Percentiles rank a stretch among this genome's conserved stretches.
phyloP scores from a whole-genome alignment of 1,139 yeast genomes.

The Diutina pseudorugosa region DNA sequence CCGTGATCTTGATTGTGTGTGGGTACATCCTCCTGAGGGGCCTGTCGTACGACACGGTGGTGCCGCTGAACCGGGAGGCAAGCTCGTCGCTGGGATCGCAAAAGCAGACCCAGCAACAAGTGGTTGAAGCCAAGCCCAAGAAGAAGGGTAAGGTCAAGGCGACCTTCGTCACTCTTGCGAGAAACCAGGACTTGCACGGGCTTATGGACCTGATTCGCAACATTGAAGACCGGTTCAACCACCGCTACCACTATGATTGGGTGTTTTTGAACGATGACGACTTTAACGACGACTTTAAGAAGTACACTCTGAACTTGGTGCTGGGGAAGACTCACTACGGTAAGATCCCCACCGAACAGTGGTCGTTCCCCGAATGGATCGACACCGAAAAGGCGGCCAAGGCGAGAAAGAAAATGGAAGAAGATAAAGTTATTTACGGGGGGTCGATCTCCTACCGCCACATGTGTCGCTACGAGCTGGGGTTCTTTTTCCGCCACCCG shows the following conservation, averaged over 20 bases:
- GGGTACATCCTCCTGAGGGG: constrained; percentile 54
- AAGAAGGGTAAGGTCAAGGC: constrained; percentile 4
- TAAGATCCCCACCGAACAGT: constrained; percentile 1
- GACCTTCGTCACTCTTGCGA: constrained; percentile 1
- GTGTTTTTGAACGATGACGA: constrained; percentile 3
- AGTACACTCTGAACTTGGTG: background rate
- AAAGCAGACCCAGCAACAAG: background rate
- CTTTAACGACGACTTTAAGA: constrained; percentile 3
- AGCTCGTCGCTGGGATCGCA: background rate
- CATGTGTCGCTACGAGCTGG: constrained; percentile 4
- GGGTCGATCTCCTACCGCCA: constrained; percentile 4
- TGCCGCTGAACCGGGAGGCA: background rate
- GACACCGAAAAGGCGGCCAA: constrained; percentile 1
- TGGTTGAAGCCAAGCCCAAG: background rate
- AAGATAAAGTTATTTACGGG: constrained; percentile 4
- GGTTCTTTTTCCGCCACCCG: constrained; percentile 6
- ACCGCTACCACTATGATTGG: constrained; percentile 2
- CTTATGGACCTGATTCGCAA: constrained; percentile 8
- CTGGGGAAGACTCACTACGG: background rate
- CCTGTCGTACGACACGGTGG: constrained; percentile 21
- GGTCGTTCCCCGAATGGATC: constrained; percentile 4
- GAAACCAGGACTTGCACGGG: constrained; percentile 2
- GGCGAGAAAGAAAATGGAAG: constrained; percentile 2
- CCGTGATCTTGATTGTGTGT: constrained; percentile 41
- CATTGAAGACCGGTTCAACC: constrained; percentile 4